Conservation (phyloP, 805 yeast genomes). For the Saturnispora diversa region DNA sequence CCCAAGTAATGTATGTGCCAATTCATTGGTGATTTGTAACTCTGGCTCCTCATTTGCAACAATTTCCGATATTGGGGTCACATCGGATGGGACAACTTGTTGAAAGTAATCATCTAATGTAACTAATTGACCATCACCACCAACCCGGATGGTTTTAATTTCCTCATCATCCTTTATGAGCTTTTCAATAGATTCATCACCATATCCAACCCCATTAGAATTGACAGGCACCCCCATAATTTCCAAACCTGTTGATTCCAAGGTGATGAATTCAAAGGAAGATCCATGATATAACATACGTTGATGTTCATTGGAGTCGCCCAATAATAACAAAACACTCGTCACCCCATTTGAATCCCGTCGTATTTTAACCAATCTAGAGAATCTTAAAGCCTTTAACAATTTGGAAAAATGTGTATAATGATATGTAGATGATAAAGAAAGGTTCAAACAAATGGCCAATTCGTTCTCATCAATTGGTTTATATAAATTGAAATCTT, state of each 20-base stretch:
- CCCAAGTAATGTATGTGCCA: conserved; percentile 23
- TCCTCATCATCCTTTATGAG: conserved; percentile 30
- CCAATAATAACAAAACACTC: conserved; percentile 23
- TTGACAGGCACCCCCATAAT: neutral
- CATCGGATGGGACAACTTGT: neutral
- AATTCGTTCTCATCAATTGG: conserved; percentile 6
- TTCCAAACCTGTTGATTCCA: conserved; percentile 21
- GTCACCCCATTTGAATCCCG: conserved; percentile 44
- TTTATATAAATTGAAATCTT: conserved; percentile 41
- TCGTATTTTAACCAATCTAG: conserved; percentile 47
- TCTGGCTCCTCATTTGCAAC: conserved; percentile 5
- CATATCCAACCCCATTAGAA: conserved; percentile 19
- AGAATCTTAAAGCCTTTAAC: conserved; percentile 39
- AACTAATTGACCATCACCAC: conserved; percentile 23
- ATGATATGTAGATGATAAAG: conserved; percentile 41
- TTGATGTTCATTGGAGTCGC: conserved; percentile 12
- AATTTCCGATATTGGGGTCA: neutral
- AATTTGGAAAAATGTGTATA: conserved; percentile 42
- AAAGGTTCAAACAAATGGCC: conserved; percentile 15
- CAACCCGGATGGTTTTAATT: conserved; percentile 22
- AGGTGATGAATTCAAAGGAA: conserved; percentile 26
- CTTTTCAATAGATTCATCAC: conserved; percentile 24
- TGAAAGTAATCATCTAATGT: conserved; percentile 27
- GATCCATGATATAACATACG: conserved; percentile 21
- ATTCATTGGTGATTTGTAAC: conserved; percentile 21